These are phyloP conservation scores for Vaccinium myrtillus DNA, from an alignment of 148 eudicot species.

Conservation along the genomic window DNA sequence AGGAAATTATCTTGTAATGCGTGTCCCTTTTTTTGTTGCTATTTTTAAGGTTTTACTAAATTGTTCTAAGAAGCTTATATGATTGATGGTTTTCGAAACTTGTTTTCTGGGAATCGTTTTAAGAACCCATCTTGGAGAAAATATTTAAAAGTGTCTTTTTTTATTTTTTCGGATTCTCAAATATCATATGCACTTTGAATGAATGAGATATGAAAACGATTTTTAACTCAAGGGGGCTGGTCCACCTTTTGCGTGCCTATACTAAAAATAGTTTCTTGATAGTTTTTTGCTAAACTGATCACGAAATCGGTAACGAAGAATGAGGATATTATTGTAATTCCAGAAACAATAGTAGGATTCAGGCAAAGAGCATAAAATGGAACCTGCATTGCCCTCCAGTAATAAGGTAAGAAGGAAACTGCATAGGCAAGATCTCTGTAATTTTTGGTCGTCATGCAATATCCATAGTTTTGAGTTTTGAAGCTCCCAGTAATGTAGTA, in stretches of 20 bases:
- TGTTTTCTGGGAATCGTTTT: neutral
- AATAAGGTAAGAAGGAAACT: slow-evolving; percentile 92
- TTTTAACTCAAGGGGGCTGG: too few relatives aligned
- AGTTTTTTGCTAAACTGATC: neutral
- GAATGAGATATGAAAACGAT: neutral
- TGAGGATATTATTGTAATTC: neutral
- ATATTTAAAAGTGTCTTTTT: neutral
- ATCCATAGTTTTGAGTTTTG: slow-evolving; percentile 83
- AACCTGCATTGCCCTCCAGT: slow-evolving; percentile 99
- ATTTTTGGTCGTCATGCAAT: slow-evolving; percentile 62
- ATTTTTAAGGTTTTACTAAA: neutral
- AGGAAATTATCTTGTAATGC: neutral
- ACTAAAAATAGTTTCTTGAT: neutral
- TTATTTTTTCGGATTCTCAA: neutral
- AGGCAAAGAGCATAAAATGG: neutral
- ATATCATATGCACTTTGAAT: neutral
- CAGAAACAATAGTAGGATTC: slow-evolving; percentile 6
- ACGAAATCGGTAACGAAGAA: neutral
- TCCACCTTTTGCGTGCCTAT: too few relatives aligned
- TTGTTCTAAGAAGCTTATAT: neutral
- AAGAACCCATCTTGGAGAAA: neutral
- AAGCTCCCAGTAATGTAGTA: slow-evolving; percentile 93
- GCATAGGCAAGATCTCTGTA: slow-evolving; percentile 93
- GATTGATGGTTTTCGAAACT: neutral
- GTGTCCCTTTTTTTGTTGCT: neutral